Evolutionary conservation across 208 protist species (phyloP), one percentile per base, ranked within the genome.

Genomic region (Endotrypanum monterogeii): DNA sequence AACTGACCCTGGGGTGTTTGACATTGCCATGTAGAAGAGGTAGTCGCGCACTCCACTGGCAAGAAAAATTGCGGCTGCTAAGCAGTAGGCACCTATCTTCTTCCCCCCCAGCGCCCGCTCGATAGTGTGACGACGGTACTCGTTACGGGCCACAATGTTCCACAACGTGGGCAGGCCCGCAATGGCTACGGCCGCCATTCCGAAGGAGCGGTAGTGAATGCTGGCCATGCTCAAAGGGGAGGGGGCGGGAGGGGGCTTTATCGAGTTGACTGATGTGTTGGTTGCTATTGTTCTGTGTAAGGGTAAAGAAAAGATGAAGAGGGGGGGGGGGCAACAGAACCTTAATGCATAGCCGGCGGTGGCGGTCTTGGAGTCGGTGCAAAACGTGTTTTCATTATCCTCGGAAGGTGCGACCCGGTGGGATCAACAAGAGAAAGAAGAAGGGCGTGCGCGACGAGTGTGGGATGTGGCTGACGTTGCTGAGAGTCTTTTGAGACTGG

Each of bases 81-180:
- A 58, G 28, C 90, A 23, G 76, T 98, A 99, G 66, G 92, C 95
- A 14, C 89, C 97, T 20, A 48, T 37, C 30, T 89, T 82, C 55
- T 83, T 82, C 28, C 83, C 74, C 16, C 77, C 56, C 51, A 86
- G 16, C 0, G 88, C 9, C 30, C 75, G 82, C 41, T 95, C 90
- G 2, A 99, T 66, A 16, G 92, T 93, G 69, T 92, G 87, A 16
- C 74, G 85, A 46, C 80, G 80, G 70, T 97, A 98, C 82, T 99
- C 97, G 41, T 86, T 84, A 32, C 94, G 85, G 3, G 94, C 97
- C 18, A 97, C 67, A 41, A 94, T 83, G 75, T 98, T 98, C 96
- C 97, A 98, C 55, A 88, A 82, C 18, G 74, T 75, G 55, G 96
- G 96, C 12, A 87, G 73, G 2, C 84, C 79, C 0, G 87, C 85